Conservation (phyloP, 2,329 filamentous ascomycete genomes). For the Cadophora malorum region DNA sequence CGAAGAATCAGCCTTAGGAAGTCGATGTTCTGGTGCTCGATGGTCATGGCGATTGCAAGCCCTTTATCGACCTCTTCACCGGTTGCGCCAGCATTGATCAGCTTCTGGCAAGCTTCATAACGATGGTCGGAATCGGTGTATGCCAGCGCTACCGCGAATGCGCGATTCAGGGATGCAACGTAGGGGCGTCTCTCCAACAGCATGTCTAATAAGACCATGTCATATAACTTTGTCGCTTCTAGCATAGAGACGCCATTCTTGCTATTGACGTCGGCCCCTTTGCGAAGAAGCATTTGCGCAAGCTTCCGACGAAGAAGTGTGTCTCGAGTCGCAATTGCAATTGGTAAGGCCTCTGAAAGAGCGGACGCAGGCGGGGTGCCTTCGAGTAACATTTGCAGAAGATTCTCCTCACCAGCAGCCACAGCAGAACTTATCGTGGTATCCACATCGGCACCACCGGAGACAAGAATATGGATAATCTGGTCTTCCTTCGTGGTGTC, state of each 20-base stretch:
- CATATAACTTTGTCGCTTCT: conserved; percentile 28
- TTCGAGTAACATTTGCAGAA: conserved; percentile 30
- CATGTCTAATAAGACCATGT: conserved; percentile 26
- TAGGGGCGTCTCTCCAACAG: conserved; percentile 27
- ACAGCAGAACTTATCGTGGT: conserved; percentile 27
- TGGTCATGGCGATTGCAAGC: conserved; percentile 26
- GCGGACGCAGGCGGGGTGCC: conserved; percentile 21
- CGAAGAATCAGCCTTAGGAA: conserved; percentile 30
- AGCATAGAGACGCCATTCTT: conserved; percentile 25
- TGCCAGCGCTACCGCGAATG: conserved; percentile 28
- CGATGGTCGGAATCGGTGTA: conserved; percentile 20
- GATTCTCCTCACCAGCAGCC: conserved; percentile 25
- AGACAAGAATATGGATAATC: conserved; percentile 30
- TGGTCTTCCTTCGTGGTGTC: conserved; percentile 25
- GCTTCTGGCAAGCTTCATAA: conserved; percentile 29
- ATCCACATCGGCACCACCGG: conserved; percentile 28
- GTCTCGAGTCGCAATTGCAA: conserved; percentile 23
- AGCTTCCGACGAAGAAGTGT: conserved; percentile 20
- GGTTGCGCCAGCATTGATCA: conserved; percentile 31
- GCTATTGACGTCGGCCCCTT: conserved; percentile 31
- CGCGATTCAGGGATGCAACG: conserved; percentile 24
- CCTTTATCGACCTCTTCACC: conserved; percentile 33
- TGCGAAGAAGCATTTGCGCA: conserved; percentile 27
- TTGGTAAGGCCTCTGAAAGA: conserved; percentile 28
- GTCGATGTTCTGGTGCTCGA: conserved; percentile 27